Evolutionary conservation across 73 alveolate species (phyloP).

Genomic region (Halteria grandinella): DNA sequence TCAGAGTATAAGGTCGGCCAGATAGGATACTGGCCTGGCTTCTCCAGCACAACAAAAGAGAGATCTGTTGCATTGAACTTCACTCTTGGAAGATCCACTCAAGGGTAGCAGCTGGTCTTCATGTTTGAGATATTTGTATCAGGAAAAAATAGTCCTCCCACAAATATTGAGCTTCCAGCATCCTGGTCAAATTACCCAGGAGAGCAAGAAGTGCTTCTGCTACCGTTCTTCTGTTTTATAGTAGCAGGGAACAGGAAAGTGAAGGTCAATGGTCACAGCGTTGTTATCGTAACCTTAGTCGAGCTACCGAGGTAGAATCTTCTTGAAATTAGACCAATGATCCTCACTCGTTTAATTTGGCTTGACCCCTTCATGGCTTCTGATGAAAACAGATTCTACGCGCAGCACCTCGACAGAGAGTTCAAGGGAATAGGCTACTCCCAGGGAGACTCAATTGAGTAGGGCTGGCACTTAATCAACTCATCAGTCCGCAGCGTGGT

Average conservation of each 20-base stretch:
- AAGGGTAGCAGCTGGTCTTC: background rate
- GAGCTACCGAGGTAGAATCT: background rate
- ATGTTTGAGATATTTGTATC: background rate
- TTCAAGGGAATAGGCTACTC: background rate
- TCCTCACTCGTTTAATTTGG: background rate
- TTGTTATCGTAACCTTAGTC: background rate
- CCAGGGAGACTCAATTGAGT: background rate
- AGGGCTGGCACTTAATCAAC: background rate
- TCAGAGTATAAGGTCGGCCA: background rate
- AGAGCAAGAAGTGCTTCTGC: background rate
- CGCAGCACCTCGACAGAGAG: background rate
- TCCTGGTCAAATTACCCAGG: background rate
- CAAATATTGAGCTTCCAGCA: background rate
- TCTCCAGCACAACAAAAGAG: background rate
- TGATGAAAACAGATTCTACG: background rate
- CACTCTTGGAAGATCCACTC: background rate
- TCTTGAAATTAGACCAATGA: background rate
- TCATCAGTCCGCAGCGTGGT: background rate
- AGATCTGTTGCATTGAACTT: background rate
- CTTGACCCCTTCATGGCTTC: background rate
- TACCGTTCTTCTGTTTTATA: background rate
- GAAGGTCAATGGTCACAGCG: background rate
- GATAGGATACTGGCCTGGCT: background rate
- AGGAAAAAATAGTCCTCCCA: background rate
- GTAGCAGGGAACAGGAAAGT: background rate